phyloP scores from a whole-genome alignment of 768 basidiomycete species.

The Phaeotremella fagi region DNA sequence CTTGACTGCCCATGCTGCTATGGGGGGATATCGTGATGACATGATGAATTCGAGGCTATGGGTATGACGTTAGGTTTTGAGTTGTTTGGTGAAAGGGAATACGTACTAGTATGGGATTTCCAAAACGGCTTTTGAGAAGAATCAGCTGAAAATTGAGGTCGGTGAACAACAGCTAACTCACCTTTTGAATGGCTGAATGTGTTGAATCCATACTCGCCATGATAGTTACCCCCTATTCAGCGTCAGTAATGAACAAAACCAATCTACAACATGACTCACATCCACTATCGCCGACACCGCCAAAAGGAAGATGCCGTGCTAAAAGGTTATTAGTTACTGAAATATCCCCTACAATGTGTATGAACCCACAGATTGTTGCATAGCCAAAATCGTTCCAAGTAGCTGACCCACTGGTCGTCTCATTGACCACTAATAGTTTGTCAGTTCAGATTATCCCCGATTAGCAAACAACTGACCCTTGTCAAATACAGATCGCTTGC shows the following conservation, averaged over 20 bases:
- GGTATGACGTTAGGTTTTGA: background rate
- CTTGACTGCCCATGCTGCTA: constrained; percentile 1
- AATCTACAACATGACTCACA: constrained; percentile 26
- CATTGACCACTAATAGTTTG: background rate
- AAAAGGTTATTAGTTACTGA: background rate
- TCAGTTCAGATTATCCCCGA: background rate
- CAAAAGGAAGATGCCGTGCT: constrained; percentile 40
- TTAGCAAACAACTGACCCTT: constrained; percentile 35
- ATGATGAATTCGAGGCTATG: constrained; percentile 39
- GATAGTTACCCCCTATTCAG: constrained; percentile 37
- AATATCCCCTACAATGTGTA: background rate
- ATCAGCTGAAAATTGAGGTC: constrained; percentile 6
- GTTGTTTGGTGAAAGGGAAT: background rate
- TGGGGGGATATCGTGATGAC: constrained; percentile 41
- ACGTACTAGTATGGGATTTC: constrained; percentile 21
- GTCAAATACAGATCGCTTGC: constrained; percentile 25
- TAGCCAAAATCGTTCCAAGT: constrained; percentile 46
- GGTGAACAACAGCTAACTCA: constrained; percentile 10
- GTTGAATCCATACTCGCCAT: constrained; percentile 42
- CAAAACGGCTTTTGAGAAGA: too few relatives aligned
- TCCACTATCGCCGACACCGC: constrained; percentile 47
- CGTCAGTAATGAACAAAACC: background rate
- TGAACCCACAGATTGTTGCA: constrained; percentile 23
- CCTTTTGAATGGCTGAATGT: constrained; percentile 44
- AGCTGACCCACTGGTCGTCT: constrained; percentile 40